Evolutionary conservation across 192 early-diverging fungal genomes (phyloP).

Genomic region (Diversispora epigaea): DNA sequence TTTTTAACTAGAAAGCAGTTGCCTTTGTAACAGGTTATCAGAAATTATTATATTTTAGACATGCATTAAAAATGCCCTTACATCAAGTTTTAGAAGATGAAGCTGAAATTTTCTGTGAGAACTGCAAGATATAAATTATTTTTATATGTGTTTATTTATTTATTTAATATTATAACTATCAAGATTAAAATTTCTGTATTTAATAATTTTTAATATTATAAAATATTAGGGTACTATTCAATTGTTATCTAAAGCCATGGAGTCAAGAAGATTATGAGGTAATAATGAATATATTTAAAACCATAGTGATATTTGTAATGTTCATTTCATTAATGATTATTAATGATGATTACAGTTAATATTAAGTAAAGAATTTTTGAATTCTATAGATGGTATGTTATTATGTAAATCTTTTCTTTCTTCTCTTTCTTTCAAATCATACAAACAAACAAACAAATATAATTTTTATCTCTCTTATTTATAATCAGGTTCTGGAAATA

Average conservation of each 20-base stretch:
- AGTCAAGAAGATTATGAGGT: constrained; percentile 79
- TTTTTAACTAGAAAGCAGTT: constrained; percentile 53
- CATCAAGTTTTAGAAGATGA: constrained; percentile 88
- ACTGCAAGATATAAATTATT: constrained; percentile 43
- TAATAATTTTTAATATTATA: neutral
- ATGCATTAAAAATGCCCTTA: constrained; percentile 88
- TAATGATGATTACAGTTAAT: constrained; percentile 36
- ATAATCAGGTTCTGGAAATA: constrained; percentile 9
- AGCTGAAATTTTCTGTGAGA: constrained; percentile 52
- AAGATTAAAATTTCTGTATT: neutral
- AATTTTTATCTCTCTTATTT: neutral
- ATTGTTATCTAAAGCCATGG: constrained; percentile 70
- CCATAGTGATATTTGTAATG: constrained; percentile 19
- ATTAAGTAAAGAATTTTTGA: constrained; percentile 77
- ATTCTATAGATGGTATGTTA: constrained; percentile 70
- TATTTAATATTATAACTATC: neutral
- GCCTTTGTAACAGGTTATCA: constrained; percentile 69
- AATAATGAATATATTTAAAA: constrained; percentile 4
- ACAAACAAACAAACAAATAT: too few species aligned
- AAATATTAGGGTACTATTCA: constrained; percentile 56
- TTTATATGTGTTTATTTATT: neutral
- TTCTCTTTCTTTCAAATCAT: too few species aligned
- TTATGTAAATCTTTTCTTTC: too few species aligned
- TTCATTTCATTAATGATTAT: neutral
- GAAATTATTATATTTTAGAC: constrained; percentile 82